Conservation (phyloP, 345 rosid genomes). For the Populus alba region DNA sequence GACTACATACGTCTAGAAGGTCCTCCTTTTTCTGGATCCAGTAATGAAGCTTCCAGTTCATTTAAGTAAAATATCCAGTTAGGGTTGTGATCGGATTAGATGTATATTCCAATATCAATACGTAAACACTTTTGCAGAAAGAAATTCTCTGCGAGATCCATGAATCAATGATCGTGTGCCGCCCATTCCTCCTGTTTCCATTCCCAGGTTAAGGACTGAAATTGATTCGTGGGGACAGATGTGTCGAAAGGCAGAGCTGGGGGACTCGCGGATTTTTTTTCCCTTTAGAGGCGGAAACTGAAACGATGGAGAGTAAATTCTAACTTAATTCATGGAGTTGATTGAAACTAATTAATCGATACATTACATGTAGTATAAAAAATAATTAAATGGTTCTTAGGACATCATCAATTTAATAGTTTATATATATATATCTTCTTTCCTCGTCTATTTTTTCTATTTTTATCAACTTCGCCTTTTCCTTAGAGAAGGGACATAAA, state of each 20-base stretch:
- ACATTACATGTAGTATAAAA: background rate
- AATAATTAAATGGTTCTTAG: too few relatives aligned
- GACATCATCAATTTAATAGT: background rate
- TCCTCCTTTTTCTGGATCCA: conserved; percentile 10
- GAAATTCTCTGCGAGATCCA: background rate
- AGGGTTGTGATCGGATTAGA: background rate
- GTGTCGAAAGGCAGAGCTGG: too few relatives aligned
- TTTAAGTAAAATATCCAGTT: background rate
- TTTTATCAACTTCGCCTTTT: background rate
- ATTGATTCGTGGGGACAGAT: too few relatives aligned
- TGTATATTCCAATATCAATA: background rate
- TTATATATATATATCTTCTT: too few relatives aligned
- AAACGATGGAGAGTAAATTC: too few relatives aligned
- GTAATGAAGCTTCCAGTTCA: background rate
- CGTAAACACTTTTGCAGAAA: background rate
- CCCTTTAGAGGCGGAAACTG: too few relatives aligned
- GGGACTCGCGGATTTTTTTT: too few relatives aligned
- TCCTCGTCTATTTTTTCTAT: too few relatives aligned
- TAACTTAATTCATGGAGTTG: background rate
- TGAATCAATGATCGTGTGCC: background rate
- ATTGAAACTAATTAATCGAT: background rate
- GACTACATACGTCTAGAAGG: conserved; percentile 29
- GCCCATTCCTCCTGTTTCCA: background rate
- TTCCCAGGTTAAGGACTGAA: background rate
- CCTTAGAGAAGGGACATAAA: background rate